Evolutionary conservation across 768 basidiomycete species (phyloP).

Genomic region (Kwoniella sp.): DNA sequence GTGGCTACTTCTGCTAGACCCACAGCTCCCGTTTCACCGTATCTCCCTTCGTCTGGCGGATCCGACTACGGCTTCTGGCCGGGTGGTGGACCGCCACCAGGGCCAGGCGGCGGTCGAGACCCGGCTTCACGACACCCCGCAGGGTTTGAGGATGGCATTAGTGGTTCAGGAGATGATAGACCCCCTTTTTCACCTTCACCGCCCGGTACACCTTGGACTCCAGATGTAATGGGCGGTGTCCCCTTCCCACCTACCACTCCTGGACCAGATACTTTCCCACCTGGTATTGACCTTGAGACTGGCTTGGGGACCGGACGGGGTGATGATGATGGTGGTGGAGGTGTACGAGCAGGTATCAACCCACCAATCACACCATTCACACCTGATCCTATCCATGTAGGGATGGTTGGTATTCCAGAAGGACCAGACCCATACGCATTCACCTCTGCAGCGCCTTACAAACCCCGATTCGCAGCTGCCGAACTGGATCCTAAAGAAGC

Average conservation of each 20-base stretch:
- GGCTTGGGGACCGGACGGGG: not conserved
- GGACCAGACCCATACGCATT: slow-evolving; percentile 8
- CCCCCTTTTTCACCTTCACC: slow-evolving; percentile 12
- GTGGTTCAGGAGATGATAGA: not conserved
- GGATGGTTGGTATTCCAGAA: not conserved
- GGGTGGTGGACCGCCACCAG: not conserved
- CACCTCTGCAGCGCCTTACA: slow-evolving; percentile 11
- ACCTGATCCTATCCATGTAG: not conserved
- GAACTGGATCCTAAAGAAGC: slow-evolving; percentile 1
- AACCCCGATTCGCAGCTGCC: slow-evolving; percentile 2
- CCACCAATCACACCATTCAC: not conserved
- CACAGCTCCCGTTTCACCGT: not conserved
- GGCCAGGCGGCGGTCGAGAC: not conserved
- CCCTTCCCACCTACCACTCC: slow-evolving; percentile 1
- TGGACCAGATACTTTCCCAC: not conserved
- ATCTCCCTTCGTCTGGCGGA: not conserved
- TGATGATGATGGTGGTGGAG: not conserved
- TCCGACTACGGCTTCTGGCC: not conserved
- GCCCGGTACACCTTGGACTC: slow-evolving; percentile 3
- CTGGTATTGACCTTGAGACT: not conserved
- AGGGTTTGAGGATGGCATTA: not conserved
- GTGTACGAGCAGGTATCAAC: not conserved
- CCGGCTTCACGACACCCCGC: not conserved
- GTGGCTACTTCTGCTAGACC: slow-evolving; percentile 1
- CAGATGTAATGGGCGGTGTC: not conserved